A percentile compares a stretch with the other conserved stretches of the same genome.
phyloP scores from a whole-genome alignment of 495 filamentous ascomycete genomes.

The Chaetomium fimeti region DNA sequence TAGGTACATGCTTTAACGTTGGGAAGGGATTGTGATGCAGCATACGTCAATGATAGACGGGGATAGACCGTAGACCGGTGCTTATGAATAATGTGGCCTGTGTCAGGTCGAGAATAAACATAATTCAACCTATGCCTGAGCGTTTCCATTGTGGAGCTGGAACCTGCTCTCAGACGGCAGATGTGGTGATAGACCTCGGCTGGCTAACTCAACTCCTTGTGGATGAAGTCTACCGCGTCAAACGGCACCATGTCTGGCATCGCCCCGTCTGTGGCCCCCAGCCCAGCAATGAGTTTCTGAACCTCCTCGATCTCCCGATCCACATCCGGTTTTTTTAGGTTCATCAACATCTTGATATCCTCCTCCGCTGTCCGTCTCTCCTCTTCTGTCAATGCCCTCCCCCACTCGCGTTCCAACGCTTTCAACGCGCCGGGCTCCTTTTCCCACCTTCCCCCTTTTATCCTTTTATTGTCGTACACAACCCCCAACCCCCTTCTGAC shows the following conservation, averaged over 20 bases:
- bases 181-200: neutral
- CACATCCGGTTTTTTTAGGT: constrained; percentile 28
- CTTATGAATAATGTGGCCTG: neutral
- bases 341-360: constrained; percentile 30
- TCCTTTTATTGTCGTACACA: constrained; percentile 27
- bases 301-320: constrained; percentile 33
- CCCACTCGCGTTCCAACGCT: constrained; percentile 32
- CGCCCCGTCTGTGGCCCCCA: constrained; percentile 8
- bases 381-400: constrained; percentile 26
- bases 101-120: constrained; percentile 2
- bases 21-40: neutral
- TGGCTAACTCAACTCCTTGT: neutral
- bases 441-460: constrained; percentile 13
- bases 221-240: constrained; percentile 21
- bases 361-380: constrained; percentile 26
- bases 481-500: constrained; percentile 31
- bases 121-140: neutral
- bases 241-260: constrained; percentile 8
- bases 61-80: constrained; percentile 6
- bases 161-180: neutral
- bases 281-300: constrained; percentile 26
- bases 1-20: constrained; percentile 48
- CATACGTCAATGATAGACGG: neutral
- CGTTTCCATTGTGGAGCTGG: neutral
- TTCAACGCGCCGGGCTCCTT: constrained; percentile 3